A percentile compares a stretch with the other conserved stretches of the same genome.
These are phyloP conservation scores for Aethionema arabicum DNA, from an alignment of 345 rosid genomes.

Conservation along the genomic window DNA sequence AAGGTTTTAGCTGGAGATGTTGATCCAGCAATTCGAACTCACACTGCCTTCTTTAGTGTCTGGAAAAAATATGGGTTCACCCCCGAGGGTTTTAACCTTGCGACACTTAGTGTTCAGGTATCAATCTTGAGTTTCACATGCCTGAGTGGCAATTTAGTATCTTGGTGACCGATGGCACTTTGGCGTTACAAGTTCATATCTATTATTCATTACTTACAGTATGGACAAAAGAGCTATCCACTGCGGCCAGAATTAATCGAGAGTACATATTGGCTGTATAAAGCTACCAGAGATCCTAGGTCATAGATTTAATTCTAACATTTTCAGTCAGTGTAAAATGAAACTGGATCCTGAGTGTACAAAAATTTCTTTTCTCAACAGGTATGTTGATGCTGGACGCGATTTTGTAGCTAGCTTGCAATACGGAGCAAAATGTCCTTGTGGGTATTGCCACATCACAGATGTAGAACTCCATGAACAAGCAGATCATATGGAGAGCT, in stretches of 20 bases:
- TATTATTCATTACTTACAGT: slow-evolving; percentile 46
- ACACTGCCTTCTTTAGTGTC: slow-evolving; percentile 90
- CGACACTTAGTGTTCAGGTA: slow-evolving; percentile 55
- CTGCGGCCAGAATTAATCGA: slow-evolving; percentile 95
- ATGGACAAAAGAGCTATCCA: slow-evolving; percentile 94
- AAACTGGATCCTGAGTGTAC: slow-evolving; percentile 2
- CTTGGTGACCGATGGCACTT: background rate
- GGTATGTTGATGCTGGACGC: slow-evolving; percentile 93
- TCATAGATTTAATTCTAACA: slow-evolving; percentile 24
- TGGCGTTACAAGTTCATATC: slow-evolving; percentile 17
- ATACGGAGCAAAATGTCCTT: slow-evolving; percentile 90
- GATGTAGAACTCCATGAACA: slow-evolving; percentile 85
- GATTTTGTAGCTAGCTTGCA: slow-evolving; percentile 97
- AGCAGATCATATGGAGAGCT: slow-evolving; percentile 99
- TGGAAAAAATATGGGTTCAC: slow-evolving; percentile 97
- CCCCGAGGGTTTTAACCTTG: slow-evolving; percentile 96
- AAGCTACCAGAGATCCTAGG: slow-evolving; percentile 95
- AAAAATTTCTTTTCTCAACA: slow-evolving; percentile 17
- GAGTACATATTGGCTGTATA: slow-evolving; percentile 98
- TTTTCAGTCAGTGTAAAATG: background rate
- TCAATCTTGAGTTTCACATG: background rate
- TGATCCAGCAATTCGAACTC: slow-evolving; percentile 96
- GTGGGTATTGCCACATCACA: slow-evolving; percentile 93
- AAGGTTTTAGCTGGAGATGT: slow-evolving; percentile 97
- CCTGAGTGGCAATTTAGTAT: background rate